Evolutionary conservation across 768 basidiomycete species (phyloP).

Genomic region (Chalciporus chontae): DNA sequence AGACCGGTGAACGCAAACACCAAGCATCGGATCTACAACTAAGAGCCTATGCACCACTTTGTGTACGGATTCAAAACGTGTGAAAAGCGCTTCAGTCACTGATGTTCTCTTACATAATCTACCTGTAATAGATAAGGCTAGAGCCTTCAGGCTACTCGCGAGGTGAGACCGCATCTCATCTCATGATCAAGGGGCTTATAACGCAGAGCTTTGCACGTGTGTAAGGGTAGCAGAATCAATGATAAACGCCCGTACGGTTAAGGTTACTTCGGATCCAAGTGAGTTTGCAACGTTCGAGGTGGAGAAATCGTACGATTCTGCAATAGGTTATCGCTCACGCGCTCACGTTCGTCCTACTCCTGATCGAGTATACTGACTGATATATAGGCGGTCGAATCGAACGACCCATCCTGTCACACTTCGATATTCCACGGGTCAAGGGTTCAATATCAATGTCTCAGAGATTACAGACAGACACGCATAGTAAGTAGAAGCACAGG

Average conservation of each 20-base stretch:
- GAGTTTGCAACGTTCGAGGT: neutral
- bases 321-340: no score
- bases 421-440: no score
- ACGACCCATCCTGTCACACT: no score
- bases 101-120: neutral
- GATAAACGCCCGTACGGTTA: neutral
- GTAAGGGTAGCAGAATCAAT: neutral
- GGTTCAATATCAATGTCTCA: neutral
- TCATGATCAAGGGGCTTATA: neutral
- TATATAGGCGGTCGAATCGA: no score
- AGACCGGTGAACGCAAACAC: no score
- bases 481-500: neutral
- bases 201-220: neutral
- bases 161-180: neutral
- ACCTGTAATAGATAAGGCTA: neutral
- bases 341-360: no score
- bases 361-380: no score
- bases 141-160: no score
- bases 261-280: neutral
- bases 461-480: constrained; percentile 1
- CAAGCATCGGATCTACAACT: no score
- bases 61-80: neutral
- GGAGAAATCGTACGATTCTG: no score
- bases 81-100: no score
- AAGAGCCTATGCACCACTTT: neutral